Evolutionary conservation across 371 early-diverging fungal species (phyloP).

Genomic region (Lichtheimia ornata): DNA sequence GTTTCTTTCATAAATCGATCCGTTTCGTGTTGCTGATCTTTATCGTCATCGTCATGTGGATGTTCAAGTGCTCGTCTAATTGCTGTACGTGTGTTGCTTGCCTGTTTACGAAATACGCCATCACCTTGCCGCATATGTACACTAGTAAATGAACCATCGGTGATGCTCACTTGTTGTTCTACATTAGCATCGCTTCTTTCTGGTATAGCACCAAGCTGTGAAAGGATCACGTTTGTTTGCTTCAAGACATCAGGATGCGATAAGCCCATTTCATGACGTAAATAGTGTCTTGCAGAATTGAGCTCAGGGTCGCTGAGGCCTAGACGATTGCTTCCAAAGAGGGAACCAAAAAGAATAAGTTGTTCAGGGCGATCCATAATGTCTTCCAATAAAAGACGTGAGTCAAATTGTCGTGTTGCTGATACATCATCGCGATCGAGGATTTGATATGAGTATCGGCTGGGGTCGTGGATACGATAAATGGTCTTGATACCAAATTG

Average conservation of each 20-base stretch:
- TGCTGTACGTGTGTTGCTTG: conserved; percentile 19
- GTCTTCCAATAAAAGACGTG: conserved; percentile 19
- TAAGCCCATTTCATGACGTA: conserved; percentile 18
- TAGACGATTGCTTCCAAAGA: conserved; percentile 33
- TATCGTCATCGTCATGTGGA: neutral
- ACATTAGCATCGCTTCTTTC: too few relatives aligned
- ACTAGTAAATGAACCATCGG: conserved; percentile 22
- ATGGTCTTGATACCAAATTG: conserved; percentile 15
- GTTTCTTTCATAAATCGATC: neutral
- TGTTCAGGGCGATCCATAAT: conserved; percentile 24
- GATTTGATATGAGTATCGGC: conserved; percentile 34
- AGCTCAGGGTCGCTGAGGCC: conserved; percentile 12
- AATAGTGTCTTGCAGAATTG: conserved; percentile 6
- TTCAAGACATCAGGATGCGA: conserved; percentile 23
- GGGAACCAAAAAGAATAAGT: conserved; percentile 30
- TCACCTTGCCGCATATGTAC: conserved; percentile 40
- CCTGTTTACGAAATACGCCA: conserved; percentile 25
- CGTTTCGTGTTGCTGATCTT: neutral
- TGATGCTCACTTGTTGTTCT: too few relatives aligned
- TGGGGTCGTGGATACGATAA: conserved; percentile 21
- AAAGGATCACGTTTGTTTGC: conserved; percentile 18
- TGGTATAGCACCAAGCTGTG: conserved; percentile 26
- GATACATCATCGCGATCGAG: conserved; percentile 16
- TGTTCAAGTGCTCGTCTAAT: conserved; percentile 10
- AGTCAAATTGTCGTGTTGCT: conserved; percentile 11